Percentiles rank a stretch among this genome's conserved stretches.
phyloP scores from a whole-genome alignment of 2,329 filamentous ascomycete species.

The Cordyceps fumosorosea region DNA sequence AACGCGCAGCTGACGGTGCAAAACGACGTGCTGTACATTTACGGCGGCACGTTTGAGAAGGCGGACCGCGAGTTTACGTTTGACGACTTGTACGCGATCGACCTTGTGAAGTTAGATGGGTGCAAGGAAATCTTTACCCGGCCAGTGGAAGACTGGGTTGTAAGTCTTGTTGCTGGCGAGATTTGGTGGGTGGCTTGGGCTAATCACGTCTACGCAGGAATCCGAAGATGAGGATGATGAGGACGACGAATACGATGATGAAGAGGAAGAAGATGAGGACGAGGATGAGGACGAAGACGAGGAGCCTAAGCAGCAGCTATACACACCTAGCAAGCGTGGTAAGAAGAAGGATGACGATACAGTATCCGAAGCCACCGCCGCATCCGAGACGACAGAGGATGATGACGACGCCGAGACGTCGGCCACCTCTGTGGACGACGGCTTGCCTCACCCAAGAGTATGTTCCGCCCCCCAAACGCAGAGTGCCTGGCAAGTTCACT shows the following conservation, averaged over 20 bases:
- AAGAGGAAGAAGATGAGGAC: constrained; percentile 45
- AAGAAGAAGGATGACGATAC: constrained; percentile 44
- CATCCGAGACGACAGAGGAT: constrained; percentile 28
- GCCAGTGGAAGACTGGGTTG: constrained; percentile 77
- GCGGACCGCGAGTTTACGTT: constrained; percentile 93
- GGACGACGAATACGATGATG: constrained; percentile 48
- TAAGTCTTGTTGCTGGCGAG: constrained; percentile 30
- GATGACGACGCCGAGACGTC: constrained; percentile 43
- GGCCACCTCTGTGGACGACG: constrained; percentile 59
- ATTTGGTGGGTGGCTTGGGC: constrained; percentile 28
- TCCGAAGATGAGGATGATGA: constrained; percentile 55
- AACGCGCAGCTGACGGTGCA: constrained; percentile 88
- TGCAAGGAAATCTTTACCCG: constrained; percentile 86
- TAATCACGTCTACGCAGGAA: constrained; percentile 34
- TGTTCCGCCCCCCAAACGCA: constrained; percentile 16
- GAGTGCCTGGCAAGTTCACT: neutral
- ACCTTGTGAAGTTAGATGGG: constrained; percentile 90
- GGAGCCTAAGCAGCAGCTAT: constrained; percentile 34
- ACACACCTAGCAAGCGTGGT: constrained; percentile 49
- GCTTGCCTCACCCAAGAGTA: constrained; percentile 63
- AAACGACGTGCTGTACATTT: constrained; percentile 87
- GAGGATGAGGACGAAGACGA: constrained; percentile 45
- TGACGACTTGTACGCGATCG: constrained; percentile 87
- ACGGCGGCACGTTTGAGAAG: constrained; percentile 91
- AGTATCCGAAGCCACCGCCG: constrained; percentile 26